Evolutionary conservation across 2,329 filamentous ascomycete genomes (phyloP), one percentile per base, ranked within the genome.

Genomic region (Claviceps fusiformis): DNA sequence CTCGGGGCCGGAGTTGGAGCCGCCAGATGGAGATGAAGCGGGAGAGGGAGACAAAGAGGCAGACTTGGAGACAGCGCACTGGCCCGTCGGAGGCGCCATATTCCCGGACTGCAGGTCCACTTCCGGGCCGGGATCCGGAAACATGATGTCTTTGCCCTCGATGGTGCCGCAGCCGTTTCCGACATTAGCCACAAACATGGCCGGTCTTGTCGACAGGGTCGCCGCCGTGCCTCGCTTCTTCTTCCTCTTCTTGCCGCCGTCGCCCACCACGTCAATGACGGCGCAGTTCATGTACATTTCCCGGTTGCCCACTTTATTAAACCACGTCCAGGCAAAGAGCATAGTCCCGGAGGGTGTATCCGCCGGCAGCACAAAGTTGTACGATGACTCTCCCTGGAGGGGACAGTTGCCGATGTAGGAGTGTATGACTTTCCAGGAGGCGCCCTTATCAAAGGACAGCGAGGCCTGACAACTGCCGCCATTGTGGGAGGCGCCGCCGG

Each of bases 241-340:
- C 50, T 48, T 68, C 64, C 70, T 69, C 52, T 44, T 44, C 19
- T 27, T 27, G n/a, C 19, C 19, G 19, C 54, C 57, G 54, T 31
- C 61, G 50, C 68, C 67, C 52, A 68, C 67, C 45, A 84, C 77
- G 17, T 73, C 73, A 29, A 85, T 74, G 6, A 76, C 74, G 0
- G 81, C 82, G 60, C 82, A 86, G 66, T 85, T 83, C 80, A 84
- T 84, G 70, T 86, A 87, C 76, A 85, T 83, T 63, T 86, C 82
- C 19, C 82, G 73, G 62, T 83, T 84, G 0, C 82, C 82, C 27
- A 81, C 60, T 57, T 75, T 74, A 67, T 83, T 83, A 67, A 82
- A 81, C 79, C 78, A 81, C 3, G 76, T 79, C 83, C 83, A 86
- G 1, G 77, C 76, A 15, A 86, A 70, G 1, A 85, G 64, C 6